These are phyloP conservation scores for Lactifluus subvellereus DNA, from an alignment of 768 basidiomycete species.

Conservation along the genomic window DNA sequence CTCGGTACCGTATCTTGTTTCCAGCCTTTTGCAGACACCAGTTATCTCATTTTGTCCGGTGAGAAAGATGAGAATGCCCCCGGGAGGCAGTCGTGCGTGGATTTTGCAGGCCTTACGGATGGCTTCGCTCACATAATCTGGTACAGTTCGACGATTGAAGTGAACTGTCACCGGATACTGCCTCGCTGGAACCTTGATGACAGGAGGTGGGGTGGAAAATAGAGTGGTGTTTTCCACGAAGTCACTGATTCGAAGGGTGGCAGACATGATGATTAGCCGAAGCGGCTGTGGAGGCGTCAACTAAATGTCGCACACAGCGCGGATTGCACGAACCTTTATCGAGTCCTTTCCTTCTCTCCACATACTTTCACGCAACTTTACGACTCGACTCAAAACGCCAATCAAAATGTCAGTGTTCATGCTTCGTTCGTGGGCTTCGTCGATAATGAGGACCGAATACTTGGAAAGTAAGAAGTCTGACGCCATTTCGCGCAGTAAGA, in stretches of 20 bases:
- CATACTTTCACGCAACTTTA: constrained; percentile 81
- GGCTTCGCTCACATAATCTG: constrained; percentile 88
- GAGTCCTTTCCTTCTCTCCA: constrained; percentile 76
- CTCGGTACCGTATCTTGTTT: constrained; percentile 66
- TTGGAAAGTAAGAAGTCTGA: constrained; percentile 89
- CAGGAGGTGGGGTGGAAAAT: constrained; percentile 81
- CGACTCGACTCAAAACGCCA: constrained; percentile 91
- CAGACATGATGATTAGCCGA: constrained; percentile 97
- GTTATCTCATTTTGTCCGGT: constrained; percentile 96
- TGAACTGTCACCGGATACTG: constrained; percentile 95
- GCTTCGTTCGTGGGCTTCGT: constrained; percentile 97
- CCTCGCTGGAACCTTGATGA: constrained; percentile 83
- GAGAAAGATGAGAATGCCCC: constrained; percentile 89
- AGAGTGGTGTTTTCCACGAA: constrained; percentile 82
- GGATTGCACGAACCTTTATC: constrained; percentile 47
- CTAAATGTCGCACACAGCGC: not conserved
- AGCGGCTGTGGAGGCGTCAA: constrained; percentile 50
- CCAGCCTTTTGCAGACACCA: constrained; percentile 75
- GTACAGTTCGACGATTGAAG: constrained; percentile 78
- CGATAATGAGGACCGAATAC: constrained; percentile 93
- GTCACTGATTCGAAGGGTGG: constrained; percentile 89
- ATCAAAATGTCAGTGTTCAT: constrained; percentile 98
- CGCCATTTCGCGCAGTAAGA: constrained; percentile 86
- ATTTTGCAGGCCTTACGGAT: constrained; percentile 89
- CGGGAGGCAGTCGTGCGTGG: constrained; percentile 85